Evolutionary conservation across 2,329 filamentous ascomycete species (phyloP), one percentile per base, ranked within the genome.

Genomic region (Diaporthe sp.): DNA sequence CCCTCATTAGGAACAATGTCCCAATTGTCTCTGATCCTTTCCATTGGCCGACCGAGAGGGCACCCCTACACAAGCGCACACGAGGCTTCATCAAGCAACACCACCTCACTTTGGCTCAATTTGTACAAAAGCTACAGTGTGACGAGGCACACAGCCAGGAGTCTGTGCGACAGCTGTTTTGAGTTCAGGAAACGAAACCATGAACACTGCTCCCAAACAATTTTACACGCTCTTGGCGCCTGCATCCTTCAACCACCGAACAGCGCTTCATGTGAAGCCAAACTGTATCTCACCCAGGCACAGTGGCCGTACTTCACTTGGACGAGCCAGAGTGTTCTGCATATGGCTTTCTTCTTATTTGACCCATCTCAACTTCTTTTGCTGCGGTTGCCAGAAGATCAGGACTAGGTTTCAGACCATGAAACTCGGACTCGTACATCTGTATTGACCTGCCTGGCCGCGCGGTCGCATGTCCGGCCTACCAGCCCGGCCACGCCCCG

Each of bases 171-270:
- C 34, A 13, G 13, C 34, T 19, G 65, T 53, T 39, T 51, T 28
- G 13, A 68, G n/a, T 53, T 51, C 46, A 53, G 39, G 31, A 51
- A 68, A 51, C 34, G 65, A 68, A 39, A 51, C 31, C 44, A 51
- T 53, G 7, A 19, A 17, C 8, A 15, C 9, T 25, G 7, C 37
- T 39, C 22, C 65, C 6, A 39, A 28, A 22, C 12, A 31, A 28
- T 15, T 42, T 53, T 34, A n/a, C 13, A 39, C 34, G 31, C 62
- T 53, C 31, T 39, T 53, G 46, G 31, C 46, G n/a, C 62, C 17
- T 28, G 17, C 10, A 68, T 37, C 22, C 17, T n/a, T n/a, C 44
- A 39, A 37, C 12, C 44, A 51, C 13, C 28, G 5, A 31, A 42
- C 37, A 44, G 6, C 57, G 12, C 22, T 39, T 61, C 34, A 13